Base-by-base conservation (phyloP, 305 asterid genomes). In the Withania somnifera region DNA sequence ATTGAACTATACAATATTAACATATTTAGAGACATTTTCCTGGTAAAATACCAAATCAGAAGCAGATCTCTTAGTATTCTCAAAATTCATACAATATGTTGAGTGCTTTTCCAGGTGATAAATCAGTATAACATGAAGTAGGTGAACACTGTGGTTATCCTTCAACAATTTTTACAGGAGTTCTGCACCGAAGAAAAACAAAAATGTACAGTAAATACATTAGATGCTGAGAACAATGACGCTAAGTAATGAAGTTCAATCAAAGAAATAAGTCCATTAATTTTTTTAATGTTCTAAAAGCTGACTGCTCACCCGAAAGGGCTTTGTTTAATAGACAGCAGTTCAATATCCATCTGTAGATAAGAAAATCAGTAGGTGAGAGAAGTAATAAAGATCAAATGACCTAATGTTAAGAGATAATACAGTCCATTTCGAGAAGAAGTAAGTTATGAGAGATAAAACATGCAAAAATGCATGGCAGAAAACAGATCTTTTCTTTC, bases 91-190 rank as follows among this genome's bases (percentile, higher is more conserved):
- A 54, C 58, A 73, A 45, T 73, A 36, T 32, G 68, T 54, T 42
- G 64, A 45, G 51, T 6, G 17, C 58, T 20, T 63, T 11, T 54
- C 34, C 53, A 81, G 20, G 78, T 28, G 63, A 53, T 19, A 56
- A 81, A 30, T 22, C 45, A 73, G 81, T 68, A 81, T 47, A 82
- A 78, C 58, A 19, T 17, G 36, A 82, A 75, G 61, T 42, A 30
- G 15, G 10, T 40, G 73, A 82, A 68, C 60, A 66, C 22, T 64
- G 61, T 26, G 54, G 32, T 86, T 85, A 95, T 86, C 99, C 99
- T 88, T 95, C 98, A 73, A 95, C 91, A 40, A 95, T 87, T 88
- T 92, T 95, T 42, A 92, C 99, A 30, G 94, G 86, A 84, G 99
- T 86, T 88, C 99, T 95, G 97, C 94, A 90, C 61, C 51, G 32